Evolutionary conservation across 2,329 filamentous ascomycete genomes (phyloP).

Genomic region (Phoma sp.): DNA sequence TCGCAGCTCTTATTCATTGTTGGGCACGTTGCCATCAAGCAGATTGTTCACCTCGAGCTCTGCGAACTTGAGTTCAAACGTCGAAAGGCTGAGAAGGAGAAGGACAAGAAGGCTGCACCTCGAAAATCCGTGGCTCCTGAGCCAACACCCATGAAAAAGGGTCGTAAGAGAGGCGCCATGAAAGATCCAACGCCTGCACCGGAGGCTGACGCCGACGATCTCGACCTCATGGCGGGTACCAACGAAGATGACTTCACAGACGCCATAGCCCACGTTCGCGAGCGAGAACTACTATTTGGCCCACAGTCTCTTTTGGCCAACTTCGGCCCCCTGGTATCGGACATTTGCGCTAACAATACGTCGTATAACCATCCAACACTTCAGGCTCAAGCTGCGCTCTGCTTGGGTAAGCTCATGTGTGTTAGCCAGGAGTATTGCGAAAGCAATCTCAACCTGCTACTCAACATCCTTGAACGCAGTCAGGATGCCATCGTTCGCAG

Average conservation of each 20-base stretch:
- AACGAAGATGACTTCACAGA: constrained; percentile 94
- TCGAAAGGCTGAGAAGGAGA: constrained; percentile 88
- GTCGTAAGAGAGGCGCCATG: constrained; percentile 49
- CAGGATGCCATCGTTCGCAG: constrained; percentile 90
- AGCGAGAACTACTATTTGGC: constrained; percentile 84
- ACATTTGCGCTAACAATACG: constrained; percentile 91
- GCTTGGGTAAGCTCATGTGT: constrained; percentile 98
- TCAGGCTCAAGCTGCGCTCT: constrained; percentile 91
- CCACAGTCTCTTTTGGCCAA: constrained; percentile 83
- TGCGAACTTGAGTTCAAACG: constrained; percentile 98
- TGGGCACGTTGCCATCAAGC: constrained; percentile 96
- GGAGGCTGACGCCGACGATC: constrained; percentile 77
- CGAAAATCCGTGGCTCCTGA: constrained; percentile 41
- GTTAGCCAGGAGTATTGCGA: constrained; percentile 97
- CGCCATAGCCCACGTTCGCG: constrained; percentile 82
- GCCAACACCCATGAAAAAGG: constrained; percentile 49
- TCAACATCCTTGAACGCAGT: constrained; percentile 96
- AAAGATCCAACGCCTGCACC: constrained; percentile 55
- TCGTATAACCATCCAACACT: constrained; percentile 88
- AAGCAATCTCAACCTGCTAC: constrained; percentile 86
- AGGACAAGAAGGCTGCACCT: constrained; percentile 69
- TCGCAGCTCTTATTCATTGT: constrained; percentile 95
- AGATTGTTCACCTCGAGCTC: constrained; percentile 97
- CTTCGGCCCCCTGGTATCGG: constrained; percentile 89
- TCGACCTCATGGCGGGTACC: constrained; percentile 95